Evolutionary conservation across 768 basidiomycete species (phyloP).

Genomic region (Naganishia kalamii): DNA sequence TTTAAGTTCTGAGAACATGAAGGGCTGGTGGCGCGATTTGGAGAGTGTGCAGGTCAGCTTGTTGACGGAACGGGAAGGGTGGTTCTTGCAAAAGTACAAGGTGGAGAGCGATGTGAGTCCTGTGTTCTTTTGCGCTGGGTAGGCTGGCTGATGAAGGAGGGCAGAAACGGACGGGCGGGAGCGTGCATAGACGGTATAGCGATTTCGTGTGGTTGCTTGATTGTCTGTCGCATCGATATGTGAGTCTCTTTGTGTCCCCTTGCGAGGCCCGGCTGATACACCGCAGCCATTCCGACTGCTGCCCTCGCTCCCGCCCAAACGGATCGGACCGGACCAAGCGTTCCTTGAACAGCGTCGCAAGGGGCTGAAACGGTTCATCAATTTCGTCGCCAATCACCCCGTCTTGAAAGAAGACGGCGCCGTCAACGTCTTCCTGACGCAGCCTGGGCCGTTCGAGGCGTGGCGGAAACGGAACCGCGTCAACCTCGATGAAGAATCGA

Average conservation of each 20-base stretch:
- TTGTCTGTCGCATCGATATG: slow-evolving; percentile 69
- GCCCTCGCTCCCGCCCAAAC: slow-evolving; percentile 80
- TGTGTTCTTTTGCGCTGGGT: slow-evolving; percentile 8
- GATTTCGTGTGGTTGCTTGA: slow-evolving; percentile 92
- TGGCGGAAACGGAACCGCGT: slow-evolving; percentile 76
- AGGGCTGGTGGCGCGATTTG: slow-evolving; percentile 81
- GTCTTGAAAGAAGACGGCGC: slow-evolving; percentile 81
- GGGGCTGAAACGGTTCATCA: slow-evolving; percentile 71
- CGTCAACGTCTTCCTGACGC: slow-evolving; percentile 70
- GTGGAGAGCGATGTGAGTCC: slow-evolving; percentile 65
- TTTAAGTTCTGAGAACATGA: slow-evolving; percentile 49
- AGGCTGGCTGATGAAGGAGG: slow-evolving; percentile 1
- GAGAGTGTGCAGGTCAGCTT: slow-evolving; percentile 66
- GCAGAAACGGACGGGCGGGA: slow-evolving; percentile 55
- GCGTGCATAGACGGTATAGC: slow-evolving; percentile 80
- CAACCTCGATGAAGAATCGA: slow-evolving; percentile 80
- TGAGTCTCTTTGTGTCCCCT: slow-evolving; percentile 12
- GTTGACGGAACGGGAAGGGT: slow-evolving; percentile 75
- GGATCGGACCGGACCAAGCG: slow-evolving; percentile 78
- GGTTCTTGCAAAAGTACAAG: slow-evolving; percentile 82
- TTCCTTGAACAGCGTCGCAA: slow-evolving; percentile 87
- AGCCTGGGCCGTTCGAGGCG: slow-evolving; percentile 66
- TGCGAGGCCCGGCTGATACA: background rate
- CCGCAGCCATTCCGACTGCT: slow-evolving; percentile 75
- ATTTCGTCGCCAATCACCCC: slow-evolving; percentile 85